Percentiles rank a stretch among this genome's conserved stretches.
phyloP scores from a whole-genome alignment of 331 rosid species.

The Malus hybrid region DNA sequence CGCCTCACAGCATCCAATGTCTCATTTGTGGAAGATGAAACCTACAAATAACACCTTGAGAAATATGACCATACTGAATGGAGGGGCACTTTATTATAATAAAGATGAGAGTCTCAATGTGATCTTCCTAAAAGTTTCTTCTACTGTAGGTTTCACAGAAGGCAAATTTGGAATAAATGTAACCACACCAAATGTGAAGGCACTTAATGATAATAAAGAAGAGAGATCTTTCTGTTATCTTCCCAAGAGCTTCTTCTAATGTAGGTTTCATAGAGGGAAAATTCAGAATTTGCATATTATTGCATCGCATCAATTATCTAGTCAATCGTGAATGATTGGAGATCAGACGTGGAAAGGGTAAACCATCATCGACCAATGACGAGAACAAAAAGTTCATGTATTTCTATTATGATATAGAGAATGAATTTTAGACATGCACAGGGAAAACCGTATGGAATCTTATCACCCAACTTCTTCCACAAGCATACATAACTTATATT shows the following conservation, averaged over 20 bases:
- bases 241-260: constrained; percentile 4
- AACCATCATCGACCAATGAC: not conserved
- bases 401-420: not conserved
- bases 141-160: not conserved
- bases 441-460: not conserved
- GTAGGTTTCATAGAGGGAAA: not conserved
- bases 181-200: not conserved
- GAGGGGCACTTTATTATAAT: not conserved
- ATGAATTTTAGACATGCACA: not conserved
- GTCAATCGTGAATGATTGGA: not conserved
- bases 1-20: constrained; percentile 55
- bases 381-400: not conserved
- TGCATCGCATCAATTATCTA: not conserved
- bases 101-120: not conserved
- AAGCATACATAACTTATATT: not conserved
- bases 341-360: not conserved
- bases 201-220: not conserved
- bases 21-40: constrained; percentile 56
- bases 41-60: constrained; percentile 35
- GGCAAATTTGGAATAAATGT: not conserved
- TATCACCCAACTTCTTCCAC: not conserved
- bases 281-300: not conserved
- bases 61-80: not conserved
- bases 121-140: not conserved
- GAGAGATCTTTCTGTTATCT: not conserved